These are phyloP conservation scores for Lentinula novae-zelandiae DNA, from an alignment of 1,284 basidiomycete species.

Conservation along the genomic window DNA sequence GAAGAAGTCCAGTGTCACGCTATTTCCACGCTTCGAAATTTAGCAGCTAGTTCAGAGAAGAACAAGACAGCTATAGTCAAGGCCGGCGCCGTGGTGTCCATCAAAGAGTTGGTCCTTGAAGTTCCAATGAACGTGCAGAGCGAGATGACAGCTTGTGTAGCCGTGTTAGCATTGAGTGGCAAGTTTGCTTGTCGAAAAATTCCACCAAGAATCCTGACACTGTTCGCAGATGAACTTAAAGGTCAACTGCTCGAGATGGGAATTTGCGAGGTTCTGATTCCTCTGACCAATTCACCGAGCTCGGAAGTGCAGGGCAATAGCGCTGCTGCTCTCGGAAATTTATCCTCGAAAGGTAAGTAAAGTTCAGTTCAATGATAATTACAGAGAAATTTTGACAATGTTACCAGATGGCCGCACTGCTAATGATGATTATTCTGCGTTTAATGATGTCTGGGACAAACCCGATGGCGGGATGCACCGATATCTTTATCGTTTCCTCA, in stretches of 20 bases:
- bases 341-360: constrained; percentile 88
- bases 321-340: constrained; percentile 95
- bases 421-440: constrained; percentile 95
- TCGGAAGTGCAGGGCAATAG: constrained; percentile 99
- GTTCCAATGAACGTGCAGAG: constrained; percentile 98
- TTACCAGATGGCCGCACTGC: constrained; percentile 65
- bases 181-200: constrained; percentile 21
- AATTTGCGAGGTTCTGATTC: constrained; percentile 96
- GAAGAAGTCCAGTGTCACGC: constrained; percentile 99
- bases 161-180: constrained; percentile 92
- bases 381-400: neutral
- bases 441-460: constrained; percentile 97
- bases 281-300: constrained; percentile 92
- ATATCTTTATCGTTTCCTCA: constrained; percentile 94
- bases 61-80: constrained; percentile 99
- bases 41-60: constrained; percentile 96
- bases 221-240: constrained; percentile 81
- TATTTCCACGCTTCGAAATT: constrained; percentile 96
- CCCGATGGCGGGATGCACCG: constrained; percentile 96
- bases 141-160: constrained; percentile 99
- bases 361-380: neutral
- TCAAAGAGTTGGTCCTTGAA: constrained; percentile 94
- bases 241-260: constrained; percentile 97
- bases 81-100: constrained; percentile 96
- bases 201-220: neutral